Base-by-base conservation (phyloP, 371 early-diverging fungal genomes). In the Haplosporangium sp. region DNA sequence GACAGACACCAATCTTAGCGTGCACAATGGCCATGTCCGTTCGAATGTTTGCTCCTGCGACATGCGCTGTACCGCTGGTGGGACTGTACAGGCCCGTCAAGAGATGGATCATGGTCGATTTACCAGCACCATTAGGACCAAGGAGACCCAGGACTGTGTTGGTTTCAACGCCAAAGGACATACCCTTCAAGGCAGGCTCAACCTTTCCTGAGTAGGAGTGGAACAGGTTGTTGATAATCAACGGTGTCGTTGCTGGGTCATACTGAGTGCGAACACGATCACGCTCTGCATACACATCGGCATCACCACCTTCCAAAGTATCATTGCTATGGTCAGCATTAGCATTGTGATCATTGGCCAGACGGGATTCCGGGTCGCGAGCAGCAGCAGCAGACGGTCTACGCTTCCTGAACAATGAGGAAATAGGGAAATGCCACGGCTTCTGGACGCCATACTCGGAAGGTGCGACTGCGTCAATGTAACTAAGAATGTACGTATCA, bases 41-140 rank as follows among this genome's bases (percentile, higher is more conserved):
- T 0, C 65, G 62, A 61, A 90, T 88, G 72, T 91, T 81, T 62
- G 79, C 90, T 0, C 92, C 91, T 5, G 87, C 89, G 0, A 94
- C 65, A 47, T 55, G 68, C 20, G 93, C 93, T 20, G 66, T 68
- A 23, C 93, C 94, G 14, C 73, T 57, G 6, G 88, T 84, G 3
- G 92, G 86, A 6, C 71, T 73, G 71, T 91, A 90, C 14, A 92
- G 67, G 1, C 93, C 93, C 2, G 90, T 91, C 64, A 93, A 59
- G 13, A 91, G 90, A 56, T 84, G 82, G 54, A 93, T 92, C 58
- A 91, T 54, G 2, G 92, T 91, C 29, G 91, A 87, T 69, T 93
- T 91, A 23, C 87, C 87, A 18, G 87, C 87, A 18, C 86, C 86
- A 54, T 86, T 86, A 11, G 86, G 86, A 20, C 86, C 92, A 0